Conservation (phyloP, 2,329 filamentous ascomycete genomes). For the Sphaerulina musiva region DNA sequence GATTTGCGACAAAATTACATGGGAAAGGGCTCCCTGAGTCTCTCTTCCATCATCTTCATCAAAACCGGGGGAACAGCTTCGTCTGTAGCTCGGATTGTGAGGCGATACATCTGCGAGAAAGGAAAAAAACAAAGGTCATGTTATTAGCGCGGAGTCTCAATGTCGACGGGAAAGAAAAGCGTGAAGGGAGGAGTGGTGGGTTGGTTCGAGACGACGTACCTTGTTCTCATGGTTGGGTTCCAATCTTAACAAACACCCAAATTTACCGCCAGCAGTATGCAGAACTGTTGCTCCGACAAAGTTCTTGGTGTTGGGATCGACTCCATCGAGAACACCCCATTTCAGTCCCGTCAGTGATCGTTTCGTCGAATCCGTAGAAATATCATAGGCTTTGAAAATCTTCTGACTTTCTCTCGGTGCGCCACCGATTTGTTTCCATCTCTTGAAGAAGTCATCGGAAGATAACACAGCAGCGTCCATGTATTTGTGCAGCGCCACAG, state of each 20-base stretch:
- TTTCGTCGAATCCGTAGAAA: conserved; percentile 65
- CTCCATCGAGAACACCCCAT: conserved; percentile 76
- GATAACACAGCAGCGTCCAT: conserved; percentile 86
- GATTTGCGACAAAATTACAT: not conserved
- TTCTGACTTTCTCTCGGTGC: conserved; percentile 78
- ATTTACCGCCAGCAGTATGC: conserved; percentile 83
- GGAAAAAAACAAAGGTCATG: not conserved
- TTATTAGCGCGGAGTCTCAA: conserved; percentile 20
- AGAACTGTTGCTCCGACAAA: conserved; percentile 84
- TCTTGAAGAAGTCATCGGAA: conserved; percentile 94
- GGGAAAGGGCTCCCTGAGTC: conserved; percentile 51
- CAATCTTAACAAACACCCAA: conserved; percentile 83
- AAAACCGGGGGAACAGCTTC: conserved; percentile 76
- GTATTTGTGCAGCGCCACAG: conserved; percentile 85
- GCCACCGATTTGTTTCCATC: conserved; percentile 97
- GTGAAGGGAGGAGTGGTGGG: too few relatives aligned
- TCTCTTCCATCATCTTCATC: conserved; percentile 80
- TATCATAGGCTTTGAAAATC: conserved; percentile 65
- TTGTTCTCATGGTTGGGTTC: conserved; percentile 90
- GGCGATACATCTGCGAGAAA: conserved; percentile 71
- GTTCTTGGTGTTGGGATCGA: conserved; percentile 90
- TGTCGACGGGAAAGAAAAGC: not conserved
- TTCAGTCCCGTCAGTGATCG: conserved; percentile 75
- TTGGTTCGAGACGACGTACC: conserved; percentile 55
- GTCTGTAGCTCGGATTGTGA: conserved; percentile 90